Evolutionary conservation across 179 eudicot species (phyloP), one percentile per base, ranked within the genome.

Genomic region (Silene vulgaris): DNA sequence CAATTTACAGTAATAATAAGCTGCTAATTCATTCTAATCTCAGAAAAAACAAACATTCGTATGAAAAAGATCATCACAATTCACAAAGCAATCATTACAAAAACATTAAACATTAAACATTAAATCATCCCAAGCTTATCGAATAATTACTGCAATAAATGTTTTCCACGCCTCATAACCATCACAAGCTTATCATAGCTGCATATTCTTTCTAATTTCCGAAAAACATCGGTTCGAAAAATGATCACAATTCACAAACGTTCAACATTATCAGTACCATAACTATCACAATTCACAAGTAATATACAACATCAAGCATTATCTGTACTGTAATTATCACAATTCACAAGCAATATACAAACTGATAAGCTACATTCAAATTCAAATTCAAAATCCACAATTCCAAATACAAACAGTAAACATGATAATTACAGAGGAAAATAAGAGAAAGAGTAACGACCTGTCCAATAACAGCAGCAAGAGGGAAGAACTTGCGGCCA

Each of bases 391-490:
- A 5, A 66, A n/a, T 66, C 3, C 32, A 8, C 30, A 62, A 26
- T 9, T 29, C 12, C 11, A 37, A 63, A 23, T 14, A 63, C 14
- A 23, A 20, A 23, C 28, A 9, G 14, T 64, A 5, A 28, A 2
- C 14, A 17, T 0, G 19, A 29, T 12, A 48, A 26, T 72, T 1
- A 0, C 52, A 62, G 65, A 62, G 56, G 3, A n/a, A 3, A 26
- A 20, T 1, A 11, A 45, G 5, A 17, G 40, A 30, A 63, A 50
- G 63, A 57, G 40, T 13, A 61, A 1, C 28, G 0, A 92, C 98
- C 97, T 94, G 98, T 72, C 98, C 98, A 77, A 94, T 87, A 30
- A 94, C 95, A 21, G 97, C 98, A 35, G 98, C 98, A 72, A 94
- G 85, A 13, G 98, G 98, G 78, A 94, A 94, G 82, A 81, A 92